Base-by-base conservation (phyloP, 164 flowering plant genomes). In the Vitis amurensis region DNA sequence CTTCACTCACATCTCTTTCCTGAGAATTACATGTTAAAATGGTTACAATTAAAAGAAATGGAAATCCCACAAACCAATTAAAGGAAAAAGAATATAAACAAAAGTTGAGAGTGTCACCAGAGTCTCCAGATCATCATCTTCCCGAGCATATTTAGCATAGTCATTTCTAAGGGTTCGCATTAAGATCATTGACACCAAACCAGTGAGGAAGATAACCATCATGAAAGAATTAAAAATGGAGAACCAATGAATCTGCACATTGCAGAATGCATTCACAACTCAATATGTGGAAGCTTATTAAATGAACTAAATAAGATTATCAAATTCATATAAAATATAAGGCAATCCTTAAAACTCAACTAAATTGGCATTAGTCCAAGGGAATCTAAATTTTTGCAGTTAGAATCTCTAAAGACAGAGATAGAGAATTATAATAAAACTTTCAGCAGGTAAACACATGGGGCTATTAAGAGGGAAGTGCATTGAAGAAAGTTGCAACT, bases 151-250 rank as follows among this genome's bases (percentile, higher is more conserved):
- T 73, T 95, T 95, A 50, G 99, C 99, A 81, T 95, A 95, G 84
- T 95, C 99, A 85, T 95, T 95, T 78, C 99, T 86, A 51, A 95
- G 91, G 61, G 99, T 95, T 63, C 99, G 89, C 99, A 95, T 95
- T 64, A 95, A 76, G 77, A 95, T 95, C 99, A 95, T 95, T 30
- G 99, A 95, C 67, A 95, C 99, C 86, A 95, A 77, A 50, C 99
- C 99, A 80, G 99, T 93, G 73, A 95, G 94, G 82, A 95, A 95
- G 74, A 95, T 95, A 63, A 95, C 99, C 99, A 95, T 95, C 99
- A 95, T 95, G 84, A 95, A 95, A 9, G 99, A 95, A 78, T 93
- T 95, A 76, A 95, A 92, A 73, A 95, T 91, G 74, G 99, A 95
- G 78, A 95, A 95, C 99, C 97, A 92, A 78, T 92, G 97, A 68